Base-by-base conservation (phyloP, 176 grass and related monocot genomes). In the Lolium perenne region DNA sequence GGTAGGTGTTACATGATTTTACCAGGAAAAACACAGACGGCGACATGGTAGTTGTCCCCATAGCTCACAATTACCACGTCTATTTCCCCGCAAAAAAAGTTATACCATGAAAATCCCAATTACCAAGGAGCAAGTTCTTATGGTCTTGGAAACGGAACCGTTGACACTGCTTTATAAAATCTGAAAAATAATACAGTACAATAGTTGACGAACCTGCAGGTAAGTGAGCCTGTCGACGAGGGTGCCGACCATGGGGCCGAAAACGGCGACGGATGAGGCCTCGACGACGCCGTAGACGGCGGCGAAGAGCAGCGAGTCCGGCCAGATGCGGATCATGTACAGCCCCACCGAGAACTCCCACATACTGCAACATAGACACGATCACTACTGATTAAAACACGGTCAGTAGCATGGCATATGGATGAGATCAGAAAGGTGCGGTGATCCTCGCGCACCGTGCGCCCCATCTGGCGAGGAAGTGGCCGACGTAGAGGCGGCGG, bases 301-400 rank as follows among this genome's bases (percentile, higher is more conserved):
- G 15, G 95, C 90, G 91, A 97, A 90, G 32, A 97, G 89, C 58
- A 97, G 83, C 50, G 95, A 95, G 65, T 71, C 91, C 1, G 93
- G 91, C 93, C 93, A 91, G 67, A 93, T 91, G 82, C 83, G 88
- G 87, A 97, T 97, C 93, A 98, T 98, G 91, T 98, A 98, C 4
- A 98, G 48, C 78, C 89, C 89, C 45, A 95, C 93, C 4, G 91
- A 95, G 84, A 98, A 95, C 79, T 98, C 95, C 95, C 93, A 98
- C 95, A 98, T 98, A 82, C 95, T 97, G 82, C 50, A 89, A 66
- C 25, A 32, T 25, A 65, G 4, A 15, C 62, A 65, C 11, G 25
- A 54, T 54, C 51, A 6, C 51, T 17, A 5, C 51, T 18, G 51
- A 18, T 54, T 2, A 26, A 32, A 35, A 65, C 62, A 32, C 15